Evolutionary conservation across 169 alveolate genomes (phyloP).

Genomic region (Eimeria praecox): DNA sequence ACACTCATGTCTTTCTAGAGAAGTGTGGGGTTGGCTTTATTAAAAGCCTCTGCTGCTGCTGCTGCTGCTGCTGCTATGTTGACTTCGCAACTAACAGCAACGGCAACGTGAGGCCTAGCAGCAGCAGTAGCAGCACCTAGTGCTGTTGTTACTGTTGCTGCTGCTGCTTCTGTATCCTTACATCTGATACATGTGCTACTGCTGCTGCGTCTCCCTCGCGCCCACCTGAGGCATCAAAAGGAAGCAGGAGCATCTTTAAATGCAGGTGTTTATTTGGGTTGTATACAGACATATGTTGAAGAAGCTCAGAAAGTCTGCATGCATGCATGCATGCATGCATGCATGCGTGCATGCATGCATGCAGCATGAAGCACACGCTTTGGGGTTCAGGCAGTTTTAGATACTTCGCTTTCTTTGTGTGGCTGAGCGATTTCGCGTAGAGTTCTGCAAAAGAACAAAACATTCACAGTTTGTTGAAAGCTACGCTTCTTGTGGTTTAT

Average conservation of each 20-base stretch:
- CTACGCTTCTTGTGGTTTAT: too few relatives aligned
- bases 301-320: not conserved
- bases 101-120: constrained; percentile 23
- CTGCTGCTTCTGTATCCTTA: not conserved
- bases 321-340: not conserved
- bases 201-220: too few relatives aligned
- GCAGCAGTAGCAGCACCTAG: constrained; percentile 47
- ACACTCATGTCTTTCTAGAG: too few relatives aligned
- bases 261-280: not conserved
- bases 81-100: not conserved
- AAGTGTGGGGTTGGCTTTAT: too few relatives aligned
- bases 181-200: too few relatives aligned
- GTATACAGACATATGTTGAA: not conserved
- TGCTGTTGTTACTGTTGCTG: not conserved
- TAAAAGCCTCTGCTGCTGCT: constrained; percentile 44
- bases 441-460: not conserved
- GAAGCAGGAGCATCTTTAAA: not conserved
- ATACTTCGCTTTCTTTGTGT: not conserved
- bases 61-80: not conserved
- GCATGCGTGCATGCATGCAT: not conserved
- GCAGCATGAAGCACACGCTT: not conserved
- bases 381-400: not conserved
- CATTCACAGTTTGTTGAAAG: not conserved
- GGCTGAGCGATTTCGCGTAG: not conserved
- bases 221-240: too few relatives aligned